Evolutionary conservation across 768 basidiomycete species (phyloP).

Genomic region (Amanita jacksonii): DNA sequence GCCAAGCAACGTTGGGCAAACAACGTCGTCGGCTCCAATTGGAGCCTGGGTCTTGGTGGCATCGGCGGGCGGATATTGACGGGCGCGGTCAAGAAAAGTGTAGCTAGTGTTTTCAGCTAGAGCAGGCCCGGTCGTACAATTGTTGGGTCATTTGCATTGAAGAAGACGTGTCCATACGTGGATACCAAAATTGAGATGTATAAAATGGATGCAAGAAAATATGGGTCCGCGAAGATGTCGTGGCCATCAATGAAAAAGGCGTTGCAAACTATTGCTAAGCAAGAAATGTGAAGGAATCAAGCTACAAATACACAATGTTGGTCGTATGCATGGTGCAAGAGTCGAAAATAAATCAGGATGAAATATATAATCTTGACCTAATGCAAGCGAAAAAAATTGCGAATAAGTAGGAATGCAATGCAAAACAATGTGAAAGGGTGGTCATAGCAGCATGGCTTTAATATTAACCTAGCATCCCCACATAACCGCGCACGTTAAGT

Average conservation of each 20-base stretch:
- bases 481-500: conserved; percentile 77
- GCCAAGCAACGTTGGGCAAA: conserved; percentile 90
- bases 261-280: conserved; percentile 1
- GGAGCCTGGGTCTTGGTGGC: conserved; percentile 69
- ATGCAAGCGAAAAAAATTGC: conserved; percentile 12
- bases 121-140: conserved; percentile 7
- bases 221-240: neutral
- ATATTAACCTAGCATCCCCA: conserved; percentile 37
- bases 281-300: neutral
- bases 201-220: neutral
- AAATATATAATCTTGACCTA: conserved; percentile 6
- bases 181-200: neutral
- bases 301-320: conserved; percentile 3
- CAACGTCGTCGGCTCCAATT: conserved; percentile 55
- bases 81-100: conserved; percentile 72
- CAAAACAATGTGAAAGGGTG: neutral
- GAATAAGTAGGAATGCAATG: conserved; percentile 9
- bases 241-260: conserved; percentile 11
- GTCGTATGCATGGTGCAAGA: conserved; percentile 4
- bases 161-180: no score
- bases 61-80: conserved; percentile 79
- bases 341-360: conserved; percentile 4
- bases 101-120: conserved; percentile 67
- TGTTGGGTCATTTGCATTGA: no score
- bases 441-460: conserved; percentile 4